A percentile compares a stretch with the other conserved stretches of the same genome.
Evolutionary conservation across 1,284 basidiomycete genomes (phyloP).

Genomic region (Irpex sp.): DNA sequence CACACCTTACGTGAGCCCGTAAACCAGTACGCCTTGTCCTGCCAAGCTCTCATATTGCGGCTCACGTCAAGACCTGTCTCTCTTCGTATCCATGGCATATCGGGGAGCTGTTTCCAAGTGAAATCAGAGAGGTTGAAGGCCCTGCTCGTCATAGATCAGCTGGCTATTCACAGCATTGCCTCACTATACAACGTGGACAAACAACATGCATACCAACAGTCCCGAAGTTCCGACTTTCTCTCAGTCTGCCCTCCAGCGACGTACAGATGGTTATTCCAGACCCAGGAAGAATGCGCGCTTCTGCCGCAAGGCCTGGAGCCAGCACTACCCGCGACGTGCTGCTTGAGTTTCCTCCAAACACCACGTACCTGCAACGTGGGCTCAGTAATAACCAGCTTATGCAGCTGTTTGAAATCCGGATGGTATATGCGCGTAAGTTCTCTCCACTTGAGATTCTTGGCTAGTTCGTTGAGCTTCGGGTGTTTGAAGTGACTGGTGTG

Average conservation of each 20-base stretch:
- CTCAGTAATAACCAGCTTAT: not conserved
- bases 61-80: too few species aligned
- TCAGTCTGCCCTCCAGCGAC: slow-evolving; percentile 10
- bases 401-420: slow-evolving; percentile 3
- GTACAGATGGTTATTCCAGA: slow-evolving; percentile 13
- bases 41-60: too few species aligned
- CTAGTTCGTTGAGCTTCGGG: not conserved
- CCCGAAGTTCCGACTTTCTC: slow-evolving; percentile 2
- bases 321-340: not conserved
- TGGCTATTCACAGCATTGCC: too few species aligned
- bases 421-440: not conserved
- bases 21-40: too few species aligned
- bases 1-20: too few species aligned
- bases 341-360: slow-evolving; percentile 8
- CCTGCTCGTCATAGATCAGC: too few species aligned
- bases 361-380: slow-evolving; percentile 10
- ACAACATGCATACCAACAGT: slow-evolving; percentile 1
- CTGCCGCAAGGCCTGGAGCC: not conserved
- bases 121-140: too few species aligned
- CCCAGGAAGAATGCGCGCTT: slow-evolving; percentile 1
- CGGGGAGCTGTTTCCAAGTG: too few species aligned
- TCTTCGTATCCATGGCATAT: not conserved
- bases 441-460: not conserved
- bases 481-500: not conserved
- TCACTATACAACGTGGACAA: too few species aligned